Conservation (phyloP, 345 rosid genomes). For the Erysimum cheiranthoides region DNA sequence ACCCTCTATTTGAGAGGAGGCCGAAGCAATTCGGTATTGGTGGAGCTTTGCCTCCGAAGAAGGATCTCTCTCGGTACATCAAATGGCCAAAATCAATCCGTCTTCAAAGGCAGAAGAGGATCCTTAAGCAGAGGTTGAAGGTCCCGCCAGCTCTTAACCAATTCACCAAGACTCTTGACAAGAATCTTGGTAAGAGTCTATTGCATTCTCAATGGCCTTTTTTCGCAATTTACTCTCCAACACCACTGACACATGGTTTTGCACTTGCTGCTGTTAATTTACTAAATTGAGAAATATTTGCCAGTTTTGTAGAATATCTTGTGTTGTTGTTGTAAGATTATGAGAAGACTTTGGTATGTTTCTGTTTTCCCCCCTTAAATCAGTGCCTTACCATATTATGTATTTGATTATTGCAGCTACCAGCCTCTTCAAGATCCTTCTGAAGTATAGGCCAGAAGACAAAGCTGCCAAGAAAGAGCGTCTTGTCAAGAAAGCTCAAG, state of each 20-base stretch:
- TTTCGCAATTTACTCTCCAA: neutral
- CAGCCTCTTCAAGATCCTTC: constrained; percentile 60
- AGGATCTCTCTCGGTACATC: constrained; percentile 72
- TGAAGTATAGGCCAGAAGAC: constrained; percentile 78
- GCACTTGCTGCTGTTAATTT: neutral
- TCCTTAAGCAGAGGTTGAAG: constrained; percentile 83
- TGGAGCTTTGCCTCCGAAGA: constrained; percentile 89
- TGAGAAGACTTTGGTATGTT: neutral
- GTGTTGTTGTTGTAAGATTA: neutral
- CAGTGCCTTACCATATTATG: neutral
- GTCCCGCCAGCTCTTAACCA: constrained; percentile 89
- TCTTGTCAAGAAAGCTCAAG: constrained; percentile 67
- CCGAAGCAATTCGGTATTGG: constrained; percentile 90
- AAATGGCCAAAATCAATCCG: constrained; percentile 77
- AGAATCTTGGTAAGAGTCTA: constrained; percentile 63
- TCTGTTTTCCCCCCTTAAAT: neutral
- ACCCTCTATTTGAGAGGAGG: constrained; percentile 81
- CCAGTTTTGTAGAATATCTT: neutral
- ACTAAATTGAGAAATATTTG: neutral
- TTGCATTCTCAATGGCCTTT: neutral
- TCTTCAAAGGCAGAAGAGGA: constrained; percentile 82
- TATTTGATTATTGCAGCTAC: constrained; percentile 51
- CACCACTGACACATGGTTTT: neutral
- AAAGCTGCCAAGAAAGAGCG: constrained; percentile 76
- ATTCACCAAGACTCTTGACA: constrained; percentile 93